Evolutionary conservation across 495 filamentous ascomycete genomes (phyloP), one percentile per base, ranked within the genome.

Genomic region (Xylaria venustula): DNA sequence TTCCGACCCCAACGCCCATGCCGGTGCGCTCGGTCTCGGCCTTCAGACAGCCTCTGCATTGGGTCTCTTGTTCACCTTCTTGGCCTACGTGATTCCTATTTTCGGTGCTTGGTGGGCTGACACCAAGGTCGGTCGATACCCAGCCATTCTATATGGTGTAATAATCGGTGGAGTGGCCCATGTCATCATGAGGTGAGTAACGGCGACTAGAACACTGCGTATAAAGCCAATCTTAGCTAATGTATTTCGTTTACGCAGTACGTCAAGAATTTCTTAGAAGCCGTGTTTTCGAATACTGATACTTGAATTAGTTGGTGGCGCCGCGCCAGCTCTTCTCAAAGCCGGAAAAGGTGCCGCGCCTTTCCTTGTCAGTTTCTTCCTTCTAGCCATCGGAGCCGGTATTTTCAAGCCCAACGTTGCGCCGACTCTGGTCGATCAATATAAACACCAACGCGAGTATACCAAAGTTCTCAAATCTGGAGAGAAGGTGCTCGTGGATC

Each of bases 381-480:
- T 82, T 17, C 77, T 84, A 26, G 79, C 78, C 15, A 61, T 83
- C 17, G 82, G 81, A 25, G 77, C 81, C 7, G 89, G 89, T 60
- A 87, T 88, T 65, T 90, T 93, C 77, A 92, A 92, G 76, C 85
- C 86, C 20, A 80, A 79, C 50, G 70, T 85, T 15, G 67, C 76
- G n/a, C 82, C 83, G 7, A 71, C 86, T 20, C 87, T 91, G 61
- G 87, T 88, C 40, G 89, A 91, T 49, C 89, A 92, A 70, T 90
- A 83, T 61, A 54, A 62, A 28, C 63, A 76, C 60, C 66, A 70
- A 60, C 60, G 64, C 22, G 67, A 83, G 65, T 83, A 81, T 59
- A 80, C 85, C 23, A 85, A 84, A 65, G 87, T 83, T 64, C 78
- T 85, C 34, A 82, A 84, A 44, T 60, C 57, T 12, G 89, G 90